Conservation (phyloP, 495 filamentous ascomycete species). For the Podospora pseudopauciseta region DNA sequence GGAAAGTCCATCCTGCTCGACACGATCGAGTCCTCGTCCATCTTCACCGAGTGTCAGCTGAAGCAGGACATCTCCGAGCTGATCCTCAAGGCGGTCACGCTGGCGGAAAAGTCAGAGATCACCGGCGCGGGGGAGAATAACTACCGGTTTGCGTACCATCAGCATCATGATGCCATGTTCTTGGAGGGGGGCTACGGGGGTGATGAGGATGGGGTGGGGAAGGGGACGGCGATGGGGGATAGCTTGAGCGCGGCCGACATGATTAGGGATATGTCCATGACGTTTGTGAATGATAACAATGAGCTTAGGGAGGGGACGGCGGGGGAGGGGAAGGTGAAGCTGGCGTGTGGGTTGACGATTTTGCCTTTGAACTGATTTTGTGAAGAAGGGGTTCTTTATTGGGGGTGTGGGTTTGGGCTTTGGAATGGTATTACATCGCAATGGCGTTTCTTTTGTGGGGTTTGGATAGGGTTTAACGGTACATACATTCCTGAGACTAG, state of each 20-base stretch:
- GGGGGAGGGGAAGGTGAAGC: conserved; percentile 22
- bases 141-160: neutral
- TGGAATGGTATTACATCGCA: neutral
- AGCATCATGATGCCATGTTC: neutral
- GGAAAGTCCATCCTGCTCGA: conserved; percentile 22
- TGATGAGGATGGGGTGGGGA: neutral
- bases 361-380: conserved; percentile 24
- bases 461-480: neutral
- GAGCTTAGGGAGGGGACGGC: neutral
- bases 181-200: neutral
- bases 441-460: neutral
- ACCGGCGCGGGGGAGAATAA: neutral
- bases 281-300: conserved; percentile 29
- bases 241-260: conserved; percentile 16
- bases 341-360: conserved; percentile 31
- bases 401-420: neutral
- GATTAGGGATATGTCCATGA: conserved; percentile 26
- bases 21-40: conserved; percentile 22
- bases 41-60: conserved; percentile 27
- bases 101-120: conserved; percentile 13
- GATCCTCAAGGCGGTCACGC: conserved; percentile 22
- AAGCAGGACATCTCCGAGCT: conserved; percentile 23
- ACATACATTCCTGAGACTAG: too few relatives aligned
- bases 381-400: neutral
- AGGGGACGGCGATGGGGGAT: conserved; percentile 17